Conservation (phyloP, 352 stramenopile species). For the Globisporangium cystogenes region DNA sequence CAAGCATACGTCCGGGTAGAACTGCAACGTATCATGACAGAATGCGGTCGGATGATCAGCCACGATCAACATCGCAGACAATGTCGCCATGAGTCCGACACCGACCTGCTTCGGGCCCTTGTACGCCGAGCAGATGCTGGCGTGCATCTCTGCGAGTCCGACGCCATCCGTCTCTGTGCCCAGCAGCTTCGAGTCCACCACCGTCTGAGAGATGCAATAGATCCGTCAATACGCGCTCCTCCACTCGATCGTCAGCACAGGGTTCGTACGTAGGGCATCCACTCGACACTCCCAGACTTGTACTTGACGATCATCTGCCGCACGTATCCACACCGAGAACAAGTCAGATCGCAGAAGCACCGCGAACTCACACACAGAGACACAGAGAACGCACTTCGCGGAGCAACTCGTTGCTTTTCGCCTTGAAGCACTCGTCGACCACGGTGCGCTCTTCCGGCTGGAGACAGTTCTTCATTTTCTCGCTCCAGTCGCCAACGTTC, state of each 20-base stretch:
- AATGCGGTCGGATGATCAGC: neutral
- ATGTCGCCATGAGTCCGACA: too few species aligned
- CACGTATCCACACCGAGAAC: too few species aligned
- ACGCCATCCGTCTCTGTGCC: constrained; percentile 54
- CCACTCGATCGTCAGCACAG: neutral
- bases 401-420: constrained; percentile 45
- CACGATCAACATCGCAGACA: too few species aligned
- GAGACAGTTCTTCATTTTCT: constrained; percentile 69
- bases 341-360: neutral
- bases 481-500: constrained; percentile 57
- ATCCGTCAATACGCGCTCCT: too few species aligned
- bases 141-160: constrained; percentile 50
- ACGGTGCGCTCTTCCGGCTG: constrained; percentile 45
- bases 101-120: constrained; percentile 42
- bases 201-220: constrained; percentile 25
- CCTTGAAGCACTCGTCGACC: constrained; percentile 58
- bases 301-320: constrained; percentile 61
- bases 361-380: neutral
- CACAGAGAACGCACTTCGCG: constrained; percentile 22
- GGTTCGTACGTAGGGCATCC: constrained; percentile 72
- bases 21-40: constrained; percentile 7
- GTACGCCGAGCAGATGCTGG: constrained; percentile 56
- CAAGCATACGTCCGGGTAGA: constrained; percentile 51
- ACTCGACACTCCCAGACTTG: constrained; percentile 34
- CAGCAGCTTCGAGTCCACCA: constrained; percentile 53